These are phyloP conservation scores for Alloascoidea hylecoeti DNA, from an alignment of 805 yeast genomes.

Conservation along the genomic window DNA sequence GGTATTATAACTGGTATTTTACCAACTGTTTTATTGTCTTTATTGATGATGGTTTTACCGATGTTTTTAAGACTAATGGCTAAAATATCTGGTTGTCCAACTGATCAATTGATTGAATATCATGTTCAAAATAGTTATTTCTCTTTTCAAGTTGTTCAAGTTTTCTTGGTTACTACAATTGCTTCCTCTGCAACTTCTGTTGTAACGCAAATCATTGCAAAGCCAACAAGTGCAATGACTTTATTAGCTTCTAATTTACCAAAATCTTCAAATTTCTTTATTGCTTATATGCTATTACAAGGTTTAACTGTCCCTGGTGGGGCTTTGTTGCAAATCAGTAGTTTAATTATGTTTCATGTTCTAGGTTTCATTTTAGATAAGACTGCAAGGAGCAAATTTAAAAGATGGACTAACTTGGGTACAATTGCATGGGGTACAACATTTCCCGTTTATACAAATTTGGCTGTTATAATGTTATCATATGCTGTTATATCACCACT, in stretches of 20 bases:
- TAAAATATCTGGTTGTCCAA: constrained; percentile 38
- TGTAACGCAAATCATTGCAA: constrained; percentile 42
- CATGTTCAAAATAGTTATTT: constrained; percentile 57
- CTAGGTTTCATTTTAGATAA: constrained; percentile 42
- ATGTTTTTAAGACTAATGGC: constrained; percentile 52
- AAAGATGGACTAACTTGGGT: constrained; percentile 39
- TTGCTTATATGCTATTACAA: constrained; percentile 54
- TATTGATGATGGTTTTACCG: constrained; percentile 56
- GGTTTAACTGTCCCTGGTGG: constrained; percentile 56
- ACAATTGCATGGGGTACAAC: constrained; percentile 58
- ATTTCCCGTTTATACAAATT: constrained; percentile 62
- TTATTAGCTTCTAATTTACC: constrained; percentile 59
- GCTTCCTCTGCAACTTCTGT: constrained; percentile 61
- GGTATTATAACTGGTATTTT: constrained; percentile 58
- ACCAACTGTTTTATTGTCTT: constrained; percentile 52
- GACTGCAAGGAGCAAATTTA: constrained; percentile 57
- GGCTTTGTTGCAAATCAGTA: constrained; percentile 45
- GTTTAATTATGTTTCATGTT: constrained; percentile 43
- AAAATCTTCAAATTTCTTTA: constrained; percentile 57
- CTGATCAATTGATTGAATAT: constrained; percentile 42
- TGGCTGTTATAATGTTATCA: constrained; percentile 54
- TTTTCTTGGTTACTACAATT: constrained; percentile 55
- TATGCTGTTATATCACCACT: constrained; percentile 72
- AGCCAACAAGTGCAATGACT: constrained; percentile 43
- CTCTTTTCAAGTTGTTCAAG: constrained; percentile 58